These are phyloP conservation scores for Mycena sanguinolenta DNA, from an alignment of 768 basidiomycete genomes.

Conservation along the genomic window DNA sequence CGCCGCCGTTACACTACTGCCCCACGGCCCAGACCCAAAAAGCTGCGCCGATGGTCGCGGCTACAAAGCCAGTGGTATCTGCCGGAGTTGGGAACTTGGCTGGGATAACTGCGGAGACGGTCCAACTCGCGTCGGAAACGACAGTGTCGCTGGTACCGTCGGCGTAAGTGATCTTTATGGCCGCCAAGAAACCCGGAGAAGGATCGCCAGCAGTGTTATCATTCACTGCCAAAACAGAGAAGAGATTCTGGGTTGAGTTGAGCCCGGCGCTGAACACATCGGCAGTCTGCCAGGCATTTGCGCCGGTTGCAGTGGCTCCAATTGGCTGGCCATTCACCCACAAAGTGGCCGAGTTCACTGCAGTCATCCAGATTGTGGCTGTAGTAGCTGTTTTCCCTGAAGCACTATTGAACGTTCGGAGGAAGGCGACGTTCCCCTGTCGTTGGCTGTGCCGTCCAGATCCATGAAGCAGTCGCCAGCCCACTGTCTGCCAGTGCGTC, in stretches of 20 bases:
- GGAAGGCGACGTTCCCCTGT: constrained; percentile 26
- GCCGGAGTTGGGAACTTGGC: constrained; percentile 13
- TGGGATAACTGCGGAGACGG: constrained; percentile 12
- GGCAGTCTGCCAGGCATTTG: constrained; percentile 22
- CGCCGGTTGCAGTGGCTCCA: constrained; percentile 12
- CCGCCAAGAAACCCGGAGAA: constrained; percentile 20
- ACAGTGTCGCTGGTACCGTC: constrained; percentile 21
- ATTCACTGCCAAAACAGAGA: constrained; percentile 26
- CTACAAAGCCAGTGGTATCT: constrained; percentile 2
- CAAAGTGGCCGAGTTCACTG: constrained; percentile 18
- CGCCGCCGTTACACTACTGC: constrained; percentile 1
- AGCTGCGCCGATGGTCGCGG: neutral
- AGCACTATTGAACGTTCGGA: constrained; percentile 10
- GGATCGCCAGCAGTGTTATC: constrained; percentile 2
- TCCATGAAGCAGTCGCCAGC: constrained; percentile 27
- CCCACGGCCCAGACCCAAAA: constrained; percentile 27
- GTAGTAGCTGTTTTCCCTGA: constrained; percentile 19
- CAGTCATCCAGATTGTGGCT: constrained; percentile 22
- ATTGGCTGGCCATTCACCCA: constrained; percentile 27
- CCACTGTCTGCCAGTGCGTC: constrained; percentile 16
- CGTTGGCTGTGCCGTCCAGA: constrained; percentile 20
- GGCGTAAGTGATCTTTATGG: constrained; percentile 19
- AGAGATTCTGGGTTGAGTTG: constrained; percentile 7
- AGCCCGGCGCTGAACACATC: constrained; percentile 15
- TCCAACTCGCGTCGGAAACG: constrained; percentile 26